These are phyloP conservation scores for Phytophthora hibernalis DNA, from an alignment of 352 stramenopile species.

Conservation along the genomic window DNA sequence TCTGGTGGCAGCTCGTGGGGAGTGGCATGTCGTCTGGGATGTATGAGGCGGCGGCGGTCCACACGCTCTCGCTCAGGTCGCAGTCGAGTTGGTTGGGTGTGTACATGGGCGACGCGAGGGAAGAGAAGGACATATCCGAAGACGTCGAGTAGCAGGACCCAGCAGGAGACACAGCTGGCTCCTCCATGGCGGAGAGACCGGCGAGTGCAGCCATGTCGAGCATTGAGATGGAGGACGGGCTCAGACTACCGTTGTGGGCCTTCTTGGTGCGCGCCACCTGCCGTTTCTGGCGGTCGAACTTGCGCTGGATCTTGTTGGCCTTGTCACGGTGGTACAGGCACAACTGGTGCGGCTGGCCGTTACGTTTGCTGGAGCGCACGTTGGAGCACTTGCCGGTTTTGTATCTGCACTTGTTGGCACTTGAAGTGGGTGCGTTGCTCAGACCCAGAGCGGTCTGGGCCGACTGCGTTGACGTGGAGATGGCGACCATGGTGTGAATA, in stretches of 20 bases:
- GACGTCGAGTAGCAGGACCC: slow-evolving; percentile 39
- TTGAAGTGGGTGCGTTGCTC: slow-evolving; percentile 8
- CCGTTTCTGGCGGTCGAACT: slow-evolving; percentile 90
- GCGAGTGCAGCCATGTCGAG: slow-evolving; percentile 44
- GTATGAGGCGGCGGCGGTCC: slow-evolving; percentile 41
- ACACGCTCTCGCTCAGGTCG: slow-evolving; percentile 58
- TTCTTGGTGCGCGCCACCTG: slow-evolving; percentile 72
- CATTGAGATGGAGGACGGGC: slow-evolving; percentile 40
- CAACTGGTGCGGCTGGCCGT: slow-evolving; percentile 88
- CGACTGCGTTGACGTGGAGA: slow-evolving; percentile 30
- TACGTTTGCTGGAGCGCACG: slow-evolving; percentile 82
- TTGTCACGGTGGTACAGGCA: slow-evolving; percentile 90
- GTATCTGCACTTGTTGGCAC: slow-evolving; percentile 72
- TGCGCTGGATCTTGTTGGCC: slow-evolving; percentile 91
- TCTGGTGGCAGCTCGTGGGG: slow-evolving; percentile 39
- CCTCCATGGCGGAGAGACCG: slow-evolving; percentile 22
- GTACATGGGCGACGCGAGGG: slow-evolving; percentile 55
- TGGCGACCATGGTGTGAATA: slow-evolving; percentile 33
- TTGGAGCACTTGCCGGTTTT: slow-evolving; percentile 91
- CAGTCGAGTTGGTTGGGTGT: slow-evolving; percentile 71
- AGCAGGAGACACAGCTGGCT: slow-evolving; percentile 28
- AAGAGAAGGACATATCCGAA: slow-evolving; percentile 35
- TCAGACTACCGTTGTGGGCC: slow-evolving; percentile 15
- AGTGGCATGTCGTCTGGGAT: slow-evolving; percentile 32
- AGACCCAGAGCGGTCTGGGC: slow-evolving; percentile 23